phyloP scores from a whole-genome alignment of 1,139 yeast genomes.

The Lodderomyces pseudojiufengensis region DNA sequence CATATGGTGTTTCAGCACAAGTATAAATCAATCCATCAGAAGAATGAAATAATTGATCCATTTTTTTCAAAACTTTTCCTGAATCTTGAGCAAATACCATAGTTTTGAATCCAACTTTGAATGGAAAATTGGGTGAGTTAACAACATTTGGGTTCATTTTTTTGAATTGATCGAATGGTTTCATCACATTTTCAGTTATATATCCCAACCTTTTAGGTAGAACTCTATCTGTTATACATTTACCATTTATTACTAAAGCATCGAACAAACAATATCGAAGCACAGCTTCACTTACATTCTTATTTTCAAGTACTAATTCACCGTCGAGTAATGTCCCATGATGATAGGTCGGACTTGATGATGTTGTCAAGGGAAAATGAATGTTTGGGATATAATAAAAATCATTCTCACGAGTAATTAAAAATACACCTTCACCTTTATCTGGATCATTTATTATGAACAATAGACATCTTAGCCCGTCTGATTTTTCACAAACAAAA shows the following conservation, averaged over 20 bases:
- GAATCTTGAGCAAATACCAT: slow-evolving; percentile 85
- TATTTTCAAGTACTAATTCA: slow-evolving; percentile 66
- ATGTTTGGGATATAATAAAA: slow-evolving; percentile 77
- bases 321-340: slow-evolving; percentile 92
- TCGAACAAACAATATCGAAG: slow-evolving; percentile 85
- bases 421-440: slow-evolving; percentile 70
- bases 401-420: slow-evolving; percentile 83
- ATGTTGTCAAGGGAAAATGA: slow-evolving; percentile 65
- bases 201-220: slow-evolving; percentile 83
- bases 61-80: slow-evolving; percentile 66
- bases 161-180: slow-evolving; percentile 75
- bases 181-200: slow-evolving; percentile 74
- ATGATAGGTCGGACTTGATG: slow-evolving; percentile 60
- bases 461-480: slow-evolving; percentile 81
- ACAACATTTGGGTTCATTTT: slow-evolving; percentile 67
- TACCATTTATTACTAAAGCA: slow-evolving; percentile 79
- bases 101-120: slow-evolving; percentile 77
- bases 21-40: slow-evolving; percentile 95
- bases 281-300: slow-evolving; percentile 43
- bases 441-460: slow-evolving; percentile 66
- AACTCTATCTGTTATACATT: slow-evolving; percentile 61
- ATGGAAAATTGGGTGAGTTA: slow-evolving; percentile 67
- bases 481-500: slow-evolving; percentile 93
- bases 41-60: slow-evolving; percentile 77
- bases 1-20: slow-evolving; percentile 83